Conservation (phyloP, 2,329 filamentous ascomycete genomes). For the Westerdykella sp. region DNA sequence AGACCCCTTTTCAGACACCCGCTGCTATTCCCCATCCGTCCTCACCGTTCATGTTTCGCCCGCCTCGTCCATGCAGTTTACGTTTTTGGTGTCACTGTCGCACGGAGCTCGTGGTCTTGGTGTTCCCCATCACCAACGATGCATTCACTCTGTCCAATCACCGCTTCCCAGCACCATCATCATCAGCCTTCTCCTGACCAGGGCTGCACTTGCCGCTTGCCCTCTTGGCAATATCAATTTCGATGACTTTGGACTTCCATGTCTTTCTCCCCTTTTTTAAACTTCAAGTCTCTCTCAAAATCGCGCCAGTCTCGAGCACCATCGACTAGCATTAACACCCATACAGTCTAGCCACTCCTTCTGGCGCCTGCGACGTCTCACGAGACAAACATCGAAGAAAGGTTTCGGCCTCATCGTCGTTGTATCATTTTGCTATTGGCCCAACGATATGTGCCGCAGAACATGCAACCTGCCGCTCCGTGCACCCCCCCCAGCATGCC, state of each 20-base stretch:
- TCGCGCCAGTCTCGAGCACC: too few species aligned
- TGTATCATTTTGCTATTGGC: constrained; percentile 9
- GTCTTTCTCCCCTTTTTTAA: too few species aligned
- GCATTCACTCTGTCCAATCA: background rate
- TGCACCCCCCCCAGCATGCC: constrained; percentile 12
- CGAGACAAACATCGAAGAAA: constrained; percentile 15
- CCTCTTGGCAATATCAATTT: too few species aligned
- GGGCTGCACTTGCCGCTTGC: background rate
- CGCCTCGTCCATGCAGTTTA: background rate
- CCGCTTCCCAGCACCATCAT: background rate
- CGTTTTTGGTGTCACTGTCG: background rate
- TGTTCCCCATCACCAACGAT: too few species aligned
- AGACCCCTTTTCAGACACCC: constrained; percentile 4
- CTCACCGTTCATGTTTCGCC: background rate
- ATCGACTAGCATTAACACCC: too few species aligned
- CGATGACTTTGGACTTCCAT: too few species aligned
- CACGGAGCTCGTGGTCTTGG: too few species aligned
- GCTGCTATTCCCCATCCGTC: constrained; percentile 4
- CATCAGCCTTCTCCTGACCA: background rate
- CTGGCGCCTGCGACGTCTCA: constrained; percentile 22
- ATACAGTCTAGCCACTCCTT: too few species aligned
- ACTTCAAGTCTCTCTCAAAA: too few species aligned
- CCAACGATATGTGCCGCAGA: constrained; percentile 4
- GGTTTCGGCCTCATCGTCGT: constrained; percentile 19
- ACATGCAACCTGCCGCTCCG: constrained; percentile 25